These are phyloP conservation scores for Glycine soja DNA, from an alignment of 306 rosid genomes.

Conservation along the genomic window DNA sequence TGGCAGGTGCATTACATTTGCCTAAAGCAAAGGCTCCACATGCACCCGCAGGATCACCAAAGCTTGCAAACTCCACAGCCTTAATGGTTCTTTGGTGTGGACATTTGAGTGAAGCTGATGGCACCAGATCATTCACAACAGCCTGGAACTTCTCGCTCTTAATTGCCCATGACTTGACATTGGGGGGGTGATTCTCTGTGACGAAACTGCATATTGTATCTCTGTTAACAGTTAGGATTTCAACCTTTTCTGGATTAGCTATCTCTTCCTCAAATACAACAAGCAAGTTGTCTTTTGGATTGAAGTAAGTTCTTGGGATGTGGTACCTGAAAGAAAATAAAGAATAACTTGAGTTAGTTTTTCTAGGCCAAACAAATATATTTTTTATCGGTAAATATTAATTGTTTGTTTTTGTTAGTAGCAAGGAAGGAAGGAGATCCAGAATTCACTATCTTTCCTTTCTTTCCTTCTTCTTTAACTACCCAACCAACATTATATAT, in stretches of 20 bases:
- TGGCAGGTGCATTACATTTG: constrained; percentile 51
- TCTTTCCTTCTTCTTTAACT: too few species aligned
- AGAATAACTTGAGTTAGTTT: too few species aligned
- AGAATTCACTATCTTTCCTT: too few species aligned
- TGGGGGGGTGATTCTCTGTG: constrained; percentile 66
- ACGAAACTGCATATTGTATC: constrained; percentile 77
- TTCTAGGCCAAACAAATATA: too few species aligned
- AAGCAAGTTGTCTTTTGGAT: constrained; percentile 61
- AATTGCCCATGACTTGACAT: constrained; percentile 57
- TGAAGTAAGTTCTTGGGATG: constrained; percentile 76
- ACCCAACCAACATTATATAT: too few species aligned
- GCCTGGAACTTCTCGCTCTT: constrained; percentile 51
- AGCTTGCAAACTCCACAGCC: constrained; percentile 79
- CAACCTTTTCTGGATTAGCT: constrained; percentile 53
- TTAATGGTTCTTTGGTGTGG: constrained; percentile 57
- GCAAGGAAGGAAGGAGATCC: too few species aligned
- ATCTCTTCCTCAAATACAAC: constrained; percentile 79
- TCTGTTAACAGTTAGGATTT: constrained; percentile 61
- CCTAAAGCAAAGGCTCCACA: constrained; percentile 71
- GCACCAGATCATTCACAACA: background rate
- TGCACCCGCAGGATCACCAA: constrained; percentile 68
- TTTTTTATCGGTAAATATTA: too few species aligned
- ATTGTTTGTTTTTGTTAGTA: too few species aligned
- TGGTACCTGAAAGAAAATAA: constrained; percentile 52
- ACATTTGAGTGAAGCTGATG: constrained; percentile 64